Evolutionary conservation across 768 basidiomycete species (phyloP).

Genomic region (Termitomyces heimii): DNA sequence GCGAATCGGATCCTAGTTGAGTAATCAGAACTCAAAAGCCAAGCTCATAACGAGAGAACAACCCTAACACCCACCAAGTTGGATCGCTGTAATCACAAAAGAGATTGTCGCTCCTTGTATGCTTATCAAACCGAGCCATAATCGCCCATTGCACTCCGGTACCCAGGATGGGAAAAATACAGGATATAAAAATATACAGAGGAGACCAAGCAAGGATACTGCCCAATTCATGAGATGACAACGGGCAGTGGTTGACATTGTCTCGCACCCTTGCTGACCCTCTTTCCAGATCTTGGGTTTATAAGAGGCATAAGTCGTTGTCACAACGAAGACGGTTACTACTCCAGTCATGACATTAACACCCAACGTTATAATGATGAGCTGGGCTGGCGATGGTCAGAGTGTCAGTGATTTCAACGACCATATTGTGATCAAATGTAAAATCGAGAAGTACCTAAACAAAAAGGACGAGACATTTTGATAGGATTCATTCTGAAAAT

Average conservation of each 20-base stretch:
- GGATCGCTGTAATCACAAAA: slow-evolving; percentile 57
- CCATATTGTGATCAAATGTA: neutral
- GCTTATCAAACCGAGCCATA: slow-evolving; percentile 28
- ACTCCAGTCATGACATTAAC: slow-evolving; percentile 40
- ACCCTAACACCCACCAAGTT: slow-evolving; percentile 39
- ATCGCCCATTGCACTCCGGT: slow-evolving; percentile 36
- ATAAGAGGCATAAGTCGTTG: slow-evolving; percentile 31
- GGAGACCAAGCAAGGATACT: slow-evolving; percentile 48
- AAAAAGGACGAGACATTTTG: slow-evolving; percentile 53
- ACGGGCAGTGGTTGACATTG: slow-evolving; percentile 2
- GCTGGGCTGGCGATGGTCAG: slow-evolving; percentile 29
- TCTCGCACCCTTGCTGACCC: slow-evolving; percentile 21
- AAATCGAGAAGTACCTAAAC: slow-evolving; percentile 36
- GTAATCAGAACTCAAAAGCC: neutral
- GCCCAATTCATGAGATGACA: neutral
- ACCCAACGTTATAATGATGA: slow-evolving; percentile 34
- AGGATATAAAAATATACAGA: slow-evolving; percentile 24
- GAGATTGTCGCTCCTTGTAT: slow-evolving; percentile 43
- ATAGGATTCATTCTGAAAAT: slow-evolving; percentile 59
- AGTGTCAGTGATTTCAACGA: neutral
- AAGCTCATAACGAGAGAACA: neutral
- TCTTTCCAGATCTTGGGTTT: slow-evolving; percentile 38
- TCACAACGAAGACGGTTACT: slow-evolving; percentile 36
- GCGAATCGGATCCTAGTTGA: slow-evolving; percentile 51
- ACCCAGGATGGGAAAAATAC: slow-evolving; percentile 42